phyloP scores from a whole-genome alignment of 352 stramenopile genomes.

The Pythium sukuiense region DNA sequence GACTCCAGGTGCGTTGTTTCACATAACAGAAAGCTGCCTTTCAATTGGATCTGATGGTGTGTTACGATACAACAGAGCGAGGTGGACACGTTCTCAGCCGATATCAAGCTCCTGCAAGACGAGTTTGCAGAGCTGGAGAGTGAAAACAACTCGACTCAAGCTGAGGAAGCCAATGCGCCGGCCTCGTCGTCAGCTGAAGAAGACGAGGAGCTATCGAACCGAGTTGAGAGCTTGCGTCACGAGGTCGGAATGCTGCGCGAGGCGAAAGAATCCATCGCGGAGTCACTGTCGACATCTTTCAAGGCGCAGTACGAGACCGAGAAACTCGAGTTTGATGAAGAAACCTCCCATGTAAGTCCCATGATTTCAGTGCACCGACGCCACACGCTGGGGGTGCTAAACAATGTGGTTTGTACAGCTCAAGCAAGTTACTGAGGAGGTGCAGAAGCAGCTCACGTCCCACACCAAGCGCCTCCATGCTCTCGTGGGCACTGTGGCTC shows the following conservation, averaged over 20 bases:
- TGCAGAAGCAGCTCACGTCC: conserved; percentile 54
- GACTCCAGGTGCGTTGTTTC: conserved; percentile 25
- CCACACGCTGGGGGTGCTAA: not conserved
- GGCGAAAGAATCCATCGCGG: conserved; percentile 31
- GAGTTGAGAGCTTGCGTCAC: conserved; percentile 53
- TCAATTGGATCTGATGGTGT: not conserved
- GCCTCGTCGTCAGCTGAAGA: conserved; percentile 19
- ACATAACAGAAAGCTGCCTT: too few relatives aligned
- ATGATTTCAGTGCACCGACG: too few relatives aligned
- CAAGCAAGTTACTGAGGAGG: conserved; percentile 45
- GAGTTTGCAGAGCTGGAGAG: conserved; percentile 44
- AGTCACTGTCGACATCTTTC: conserved; percentile 44
- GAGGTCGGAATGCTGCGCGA: conserved; percentile 64
- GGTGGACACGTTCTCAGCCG: conserved; percentile 42
- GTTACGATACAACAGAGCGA: conserved; percentile 17
- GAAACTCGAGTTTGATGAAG: conserved; percentile 53
- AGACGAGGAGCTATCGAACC: conserved; percentile 42
- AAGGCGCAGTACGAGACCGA: conserved; percentile 73
- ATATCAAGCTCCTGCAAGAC: conserved; percentile 55
- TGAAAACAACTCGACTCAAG: conserved; percentile 30
- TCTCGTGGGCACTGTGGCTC: conserved; percentile 63
- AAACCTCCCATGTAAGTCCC: conserved; percentile 51
- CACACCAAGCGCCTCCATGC: conserved; percentile 58
- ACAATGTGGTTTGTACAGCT: conserved; percentile 27
- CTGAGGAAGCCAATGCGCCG: conserved; percentile 21